Evolutionary conservation across 2,329 filamentous ascomycete species (phyloP).

Genomic region (Fusarium stilboides): DNA sequence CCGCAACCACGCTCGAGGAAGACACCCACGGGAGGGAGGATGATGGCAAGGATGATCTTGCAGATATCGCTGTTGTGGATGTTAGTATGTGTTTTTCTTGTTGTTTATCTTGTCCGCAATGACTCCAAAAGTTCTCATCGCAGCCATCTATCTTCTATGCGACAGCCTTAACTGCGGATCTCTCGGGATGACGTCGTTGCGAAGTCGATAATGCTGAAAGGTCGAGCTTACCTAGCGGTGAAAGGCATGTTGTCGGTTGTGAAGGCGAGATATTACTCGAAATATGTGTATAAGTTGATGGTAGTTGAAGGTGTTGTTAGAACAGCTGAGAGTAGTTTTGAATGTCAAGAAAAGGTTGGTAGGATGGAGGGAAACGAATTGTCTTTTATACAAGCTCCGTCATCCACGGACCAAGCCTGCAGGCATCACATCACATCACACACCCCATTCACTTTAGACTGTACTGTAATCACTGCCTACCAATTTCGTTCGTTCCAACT

Average conservation of each 20-base stretch:
- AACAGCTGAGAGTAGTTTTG: slow-evolving; percentile 20
- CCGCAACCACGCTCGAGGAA: slow-evolving; percentile 95
- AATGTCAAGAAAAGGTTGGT: slow-evolving; percentile 1
- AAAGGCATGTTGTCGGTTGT: slow-evolving; percentile 67
- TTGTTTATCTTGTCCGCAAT: slow-evolving; percentile 9
- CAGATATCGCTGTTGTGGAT: slow-evolving; percentile 65
- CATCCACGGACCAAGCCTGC: slow-evolving; percentile 9
- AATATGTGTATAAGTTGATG: slow-evolving; percentile 14
- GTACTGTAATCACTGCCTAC: slow-evolving; percentile 12
- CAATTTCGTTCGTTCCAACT: slow-evolving; percentile 45
- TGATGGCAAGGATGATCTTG: slow-evolving; percentile 86
- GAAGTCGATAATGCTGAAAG: slow-evolving; percentile 5
- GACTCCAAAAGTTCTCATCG: background rate
- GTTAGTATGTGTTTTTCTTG: slow-evolving; percentile 22
- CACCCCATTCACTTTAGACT: slow-evolving; percentile 16
- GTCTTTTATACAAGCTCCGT: slow-evolving; percentile 46
- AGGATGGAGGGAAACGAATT: slow-evolving; percentile 39
- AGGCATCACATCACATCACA: slow-evolving; percentile 39
- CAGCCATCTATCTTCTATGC: slow-evolving; percentile 5
- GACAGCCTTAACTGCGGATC: slow-evolving; percentile 34
- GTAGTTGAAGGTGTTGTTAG: slow-evolving; percentile 22
- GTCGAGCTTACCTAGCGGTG: slow-evolving; percentile 67
- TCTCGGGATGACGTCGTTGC: slow-evolving; percentile 41
- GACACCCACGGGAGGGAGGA: slow-evolving; percentile 91
- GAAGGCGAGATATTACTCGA: slow-evolving; percentile 33